Conservation (phyloP, 2,329 filamentous ascomycete species). For the Colletotrichum tanaceti region DNA sequence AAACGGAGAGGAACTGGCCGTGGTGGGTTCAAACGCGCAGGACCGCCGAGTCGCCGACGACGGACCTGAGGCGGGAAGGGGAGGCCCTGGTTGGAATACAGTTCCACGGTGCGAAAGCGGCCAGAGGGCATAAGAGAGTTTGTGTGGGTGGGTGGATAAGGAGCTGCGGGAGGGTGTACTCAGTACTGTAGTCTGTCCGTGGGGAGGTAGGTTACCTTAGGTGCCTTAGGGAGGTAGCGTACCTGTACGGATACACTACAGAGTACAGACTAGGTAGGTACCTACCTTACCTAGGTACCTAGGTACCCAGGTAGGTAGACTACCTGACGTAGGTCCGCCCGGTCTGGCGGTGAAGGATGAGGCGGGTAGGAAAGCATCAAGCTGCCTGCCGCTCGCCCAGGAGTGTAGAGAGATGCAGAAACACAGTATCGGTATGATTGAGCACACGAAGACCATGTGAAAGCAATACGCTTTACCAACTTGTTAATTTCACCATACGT, state of each 20-base stretch:
- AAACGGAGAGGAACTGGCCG: conserved; percentile 8
- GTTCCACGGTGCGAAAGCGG: conserved; percentile 18
- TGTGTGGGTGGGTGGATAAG: conserved; percentile 2
- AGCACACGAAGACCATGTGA: too few relatives aligned
- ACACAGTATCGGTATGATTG: too few relatives aligned
- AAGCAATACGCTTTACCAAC: too few relatives aligned
- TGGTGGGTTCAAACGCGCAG: conserved; percentile 1
- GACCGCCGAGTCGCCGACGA: conserved; percentile 21
- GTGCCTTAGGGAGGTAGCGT: too few relatives aligned
- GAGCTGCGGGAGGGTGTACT: conserved; percentile 1
- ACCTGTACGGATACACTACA: too few relatives aligned
- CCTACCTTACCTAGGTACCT: too few relatives aligned
- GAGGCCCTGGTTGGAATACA: conserved; percentile 17
- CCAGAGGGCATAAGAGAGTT: too few relatives aligned
- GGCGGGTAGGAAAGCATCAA: conserved; percentile 5
- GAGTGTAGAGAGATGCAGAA: background rate
- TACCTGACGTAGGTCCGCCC: conserved; percentile 18
- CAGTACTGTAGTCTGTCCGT: too few relatives aligned
- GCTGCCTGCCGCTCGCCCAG: background rate
- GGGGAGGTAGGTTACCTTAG: background rate
- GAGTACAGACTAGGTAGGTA: too few relatives aligned
- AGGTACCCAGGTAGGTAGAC: too few relatives aligned
- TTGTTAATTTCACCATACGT: too few relatives aligned
- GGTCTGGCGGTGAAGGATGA: conserved; percentile 24
- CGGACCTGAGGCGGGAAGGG: conserved; percentile 15